A percentile compares a stretch with the other conserved stretches of the same genome.
phyloP scores from a whole-genome alignment of 1,139 yeast genomes.

The Saccharomyces hybrid region DNA sequence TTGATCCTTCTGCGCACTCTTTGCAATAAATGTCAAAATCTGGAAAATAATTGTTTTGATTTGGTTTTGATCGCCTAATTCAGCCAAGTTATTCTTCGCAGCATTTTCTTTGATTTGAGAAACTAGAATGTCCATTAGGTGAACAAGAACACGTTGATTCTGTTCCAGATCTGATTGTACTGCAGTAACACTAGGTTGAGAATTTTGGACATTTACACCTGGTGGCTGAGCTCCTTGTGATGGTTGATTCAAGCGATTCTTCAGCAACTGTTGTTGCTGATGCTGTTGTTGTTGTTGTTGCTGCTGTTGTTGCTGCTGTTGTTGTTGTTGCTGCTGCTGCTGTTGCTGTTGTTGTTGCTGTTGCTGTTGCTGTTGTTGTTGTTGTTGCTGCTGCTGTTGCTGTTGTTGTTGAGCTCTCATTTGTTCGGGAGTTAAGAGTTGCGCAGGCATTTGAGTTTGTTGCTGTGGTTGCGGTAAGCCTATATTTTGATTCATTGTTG shows the following conservation, averaged over 20 bases:
- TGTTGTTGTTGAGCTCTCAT: constrained; percentile 10
- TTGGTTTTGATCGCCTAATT: constrained; percentile 55
- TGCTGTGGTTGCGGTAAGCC: constrained; percentile 18
- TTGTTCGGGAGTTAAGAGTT: neutral
- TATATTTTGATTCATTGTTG: constrained; percentile 13
- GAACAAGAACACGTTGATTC: constrained; percentile 30
- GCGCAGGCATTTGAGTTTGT: constrained; percentile 6
- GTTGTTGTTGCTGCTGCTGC: neutral
- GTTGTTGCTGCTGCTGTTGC: constrained; percentile 23
- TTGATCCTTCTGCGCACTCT: constrained; percentile 55
- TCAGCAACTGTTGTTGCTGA: constrained; percentile 13
- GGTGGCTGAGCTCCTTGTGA: constrained; percentile 10
- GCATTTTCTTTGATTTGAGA: constrained; percentile 37
- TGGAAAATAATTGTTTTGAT: constrained; percentile 59
- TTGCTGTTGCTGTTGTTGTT: constrained; percentile 20
- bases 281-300: neutral
- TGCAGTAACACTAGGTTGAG: constrained; percentile 7
- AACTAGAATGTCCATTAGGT: constrained; percentile 32
- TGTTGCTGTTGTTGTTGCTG: constrained; percentile 15
- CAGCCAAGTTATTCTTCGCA: constrained; percentile 43
- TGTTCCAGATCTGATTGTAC: constrained; percentile 32
- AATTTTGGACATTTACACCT: constrained; percentile 16
- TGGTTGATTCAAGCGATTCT: constrained; percentile 4
- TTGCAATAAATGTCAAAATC: constrained; percentile 57
- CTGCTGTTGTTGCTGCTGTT: too few species aligned